Base-by-base conservation (phyloP, 345 rosid genomes). In the Hibiscus tridactylites region DNA sequence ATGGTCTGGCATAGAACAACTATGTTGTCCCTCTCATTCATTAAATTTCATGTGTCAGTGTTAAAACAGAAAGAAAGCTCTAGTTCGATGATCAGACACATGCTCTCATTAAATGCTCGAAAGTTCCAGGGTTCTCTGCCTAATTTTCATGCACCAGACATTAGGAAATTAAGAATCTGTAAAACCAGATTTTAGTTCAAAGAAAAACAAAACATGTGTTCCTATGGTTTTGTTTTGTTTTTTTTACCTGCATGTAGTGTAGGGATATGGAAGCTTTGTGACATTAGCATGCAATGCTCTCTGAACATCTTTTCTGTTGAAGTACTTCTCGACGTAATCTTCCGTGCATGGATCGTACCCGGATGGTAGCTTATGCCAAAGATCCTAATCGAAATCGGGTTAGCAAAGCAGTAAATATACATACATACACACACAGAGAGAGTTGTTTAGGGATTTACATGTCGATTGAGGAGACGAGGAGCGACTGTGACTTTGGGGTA, bases 321-420 rank as follows among this genome's bases (percentile, higher is more conserved):
- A 88, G 42, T 79, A 91, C 1, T 58, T 74, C 75, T 76, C 85
- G 0, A 84, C 85, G 63, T 91, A 88, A 3, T 39, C 80, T 75
- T 77, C 86, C 2, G 86, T 79, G 62, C 97, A 91, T 16, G 97
- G 97, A 71, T 91, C 91, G 33, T 89, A 89, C 1, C 95, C 96
- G 3, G 88, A 75, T 5, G 88, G 88, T n/a, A 85, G 77, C 74
- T 56, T 78, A 26, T 72, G 78, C 88, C 87, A 82, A 5, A 73
- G 7, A 15, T 78, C 88, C 92, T 91, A 83, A 62, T 57, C 71
- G 5, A 72, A 60, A 56, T 11, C 12, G 72, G 60, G 69, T 33
- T 72, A 72, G 26, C 58, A 1, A 19, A 54, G 3, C 46, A 17
- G 9, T 69, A 28, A 28, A n/a, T 17, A 19, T 44, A 44, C 3